Evolutionary conservation across 805 yeast species (phyloP).

Genomic region (Nakazawaea peltata): DNA sequence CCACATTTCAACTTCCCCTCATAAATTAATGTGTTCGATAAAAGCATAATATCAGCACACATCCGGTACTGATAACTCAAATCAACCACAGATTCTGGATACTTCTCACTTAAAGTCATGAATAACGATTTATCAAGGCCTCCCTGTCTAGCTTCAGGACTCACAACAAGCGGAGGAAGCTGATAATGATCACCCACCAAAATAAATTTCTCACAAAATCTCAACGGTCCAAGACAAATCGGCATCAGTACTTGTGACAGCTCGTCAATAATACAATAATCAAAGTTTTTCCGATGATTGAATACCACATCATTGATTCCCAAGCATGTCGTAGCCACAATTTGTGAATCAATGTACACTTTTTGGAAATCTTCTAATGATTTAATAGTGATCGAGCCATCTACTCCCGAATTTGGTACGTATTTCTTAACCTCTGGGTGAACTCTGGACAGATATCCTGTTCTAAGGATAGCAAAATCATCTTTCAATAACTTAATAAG

Average conservation of each 20-base stretch:
- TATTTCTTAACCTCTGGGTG: conserved; percentile 54
- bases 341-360: conserved; percentile 46
- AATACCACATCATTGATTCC: conserved; percentile 64
- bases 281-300: conserved; percentile 49
- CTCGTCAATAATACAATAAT: conserved; percentile 92
- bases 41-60: conserved; percentile 81
- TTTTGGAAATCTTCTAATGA: conserved; percentile 37
- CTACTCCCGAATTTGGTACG: conserved; percentile 34
- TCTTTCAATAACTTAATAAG: conserved; percentile 56
- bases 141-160: conserved; percentile 51
- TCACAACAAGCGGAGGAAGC: conserved; percentile 78
- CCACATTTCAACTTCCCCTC: conserved; percentile 76
- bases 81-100: conserved; percentile 71
- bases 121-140: conserved; percentile 76
- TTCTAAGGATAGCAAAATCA: conserved; percentile 47
- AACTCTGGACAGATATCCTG: conserved; percentile 54
- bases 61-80: conserved; percentile 83
- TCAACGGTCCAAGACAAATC: conserved; percentile 78
- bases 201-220: conserved; percentile 70
- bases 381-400: conserved; percentile 19
- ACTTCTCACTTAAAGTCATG: conserved; percentile 58
- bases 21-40: conserved; percentile 77
- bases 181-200: conserved; percentile 97
- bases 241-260: conserved; percentile 96
- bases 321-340: conserved; percentile 86